Base-by-base conservation (phyloP, 345 rosid genomes). In the Salix purpurea region DNA sequence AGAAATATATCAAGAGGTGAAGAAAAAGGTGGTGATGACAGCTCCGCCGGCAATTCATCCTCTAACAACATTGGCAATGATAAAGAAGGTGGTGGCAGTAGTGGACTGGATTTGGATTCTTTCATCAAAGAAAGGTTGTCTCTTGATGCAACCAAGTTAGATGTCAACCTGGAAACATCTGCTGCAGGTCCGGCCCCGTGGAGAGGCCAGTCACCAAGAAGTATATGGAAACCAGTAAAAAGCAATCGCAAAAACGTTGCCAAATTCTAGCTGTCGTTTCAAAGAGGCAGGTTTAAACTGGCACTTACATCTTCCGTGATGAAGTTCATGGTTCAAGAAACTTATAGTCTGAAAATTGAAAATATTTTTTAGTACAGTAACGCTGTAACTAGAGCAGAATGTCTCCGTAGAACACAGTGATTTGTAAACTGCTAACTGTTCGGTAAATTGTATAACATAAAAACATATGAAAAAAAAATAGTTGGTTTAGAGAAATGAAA, bases 71-170 rank as follows among this genome's bases (percentile, higher is more conserved):
- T 72, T 48, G 90, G 82, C 24, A 89, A 76, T 74, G 83, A 77
- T 15, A 78, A 73, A 32, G 85, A 79, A 70, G 76, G 72, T 19
- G 79, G 71, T 15, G 5, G 50, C 40, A 88, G 18, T 44, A 89
- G 81, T 13, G 83, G 85, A 10, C 89, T 96, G 28, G 84, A 96
- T 76, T 77, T 93, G 65, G 90, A 96, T 82, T 84, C 76, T 14
- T 96, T 93, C 80, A 74, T 92, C 60, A 81, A 81, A 64, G 76
- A 74, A 60, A 83, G 83, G 64, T 79, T 96, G 62, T 88, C 90
- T 36, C 73, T 96, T 66, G 93, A 91, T 77, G 85, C 96, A 9
- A 72, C 68, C 36, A 87, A 86, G 80, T 75, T 96, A 65, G 93
- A 91, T 68, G 74, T 83, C 69, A 62, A 79, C 77, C 81, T 87